Percentiles rank a stretch among this genome's conserved stretches.
Conservation (phyloP, 148 eudicot genomes). For the Suaeda aralocaspica region DNA sequence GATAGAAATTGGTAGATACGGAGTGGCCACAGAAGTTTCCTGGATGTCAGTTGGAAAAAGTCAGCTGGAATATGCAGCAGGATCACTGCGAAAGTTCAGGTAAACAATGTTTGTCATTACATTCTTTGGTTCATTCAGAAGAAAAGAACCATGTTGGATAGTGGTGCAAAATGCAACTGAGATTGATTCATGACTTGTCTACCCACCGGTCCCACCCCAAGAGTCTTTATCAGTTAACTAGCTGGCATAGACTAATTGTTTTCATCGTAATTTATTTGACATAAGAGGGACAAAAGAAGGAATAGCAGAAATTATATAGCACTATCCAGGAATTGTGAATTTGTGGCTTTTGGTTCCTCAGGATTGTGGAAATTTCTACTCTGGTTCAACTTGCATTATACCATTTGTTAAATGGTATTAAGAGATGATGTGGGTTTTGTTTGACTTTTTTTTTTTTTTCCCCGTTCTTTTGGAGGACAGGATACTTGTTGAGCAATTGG, state of each 20-base stretch:
- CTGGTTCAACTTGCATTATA: neutral
- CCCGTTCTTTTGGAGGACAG: conserved; percentile 26
- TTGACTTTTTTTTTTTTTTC: conserved; percentile 12
- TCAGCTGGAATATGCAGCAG: conserved; percentile 39
- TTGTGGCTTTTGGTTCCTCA: conserved; percentile 1
- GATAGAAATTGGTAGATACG: conserved; percentile 35
- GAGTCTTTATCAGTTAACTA: neutral
- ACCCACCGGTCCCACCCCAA: neutral
- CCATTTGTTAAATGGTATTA: conserved; percentile 2
- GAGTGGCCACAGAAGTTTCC: conserved; percentile 35
- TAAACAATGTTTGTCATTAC: too few species aligned
- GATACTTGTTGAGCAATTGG: conserved; percentile 38
- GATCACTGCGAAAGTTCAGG: conserved; percentile 38
- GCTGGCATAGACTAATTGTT: neutral
- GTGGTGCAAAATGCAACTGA: neutral
- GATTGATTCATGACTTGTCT: neutral
- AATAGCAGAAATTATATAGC: neutral
- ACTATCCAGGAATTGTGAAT: neutral
- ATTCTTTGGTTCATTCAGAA: neutral
- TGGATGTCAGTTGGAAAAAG: conserved; percentile 42
- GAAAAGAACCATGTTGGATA: neutral
- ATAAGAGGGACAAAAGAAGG: neutral
- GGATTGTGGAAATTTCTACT: neutral
- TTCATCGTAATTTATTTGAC: neutral
- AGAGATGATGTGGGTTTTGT: neutral